Percentiles rank a stretch among this genome's conserved stretches.
These are phyloP conservation scores for Coniochaeta hoffmannii DNA, from an alignment of 2,329 filamentous ascomycete genomes.

Conservation along the genomic window DNA sequence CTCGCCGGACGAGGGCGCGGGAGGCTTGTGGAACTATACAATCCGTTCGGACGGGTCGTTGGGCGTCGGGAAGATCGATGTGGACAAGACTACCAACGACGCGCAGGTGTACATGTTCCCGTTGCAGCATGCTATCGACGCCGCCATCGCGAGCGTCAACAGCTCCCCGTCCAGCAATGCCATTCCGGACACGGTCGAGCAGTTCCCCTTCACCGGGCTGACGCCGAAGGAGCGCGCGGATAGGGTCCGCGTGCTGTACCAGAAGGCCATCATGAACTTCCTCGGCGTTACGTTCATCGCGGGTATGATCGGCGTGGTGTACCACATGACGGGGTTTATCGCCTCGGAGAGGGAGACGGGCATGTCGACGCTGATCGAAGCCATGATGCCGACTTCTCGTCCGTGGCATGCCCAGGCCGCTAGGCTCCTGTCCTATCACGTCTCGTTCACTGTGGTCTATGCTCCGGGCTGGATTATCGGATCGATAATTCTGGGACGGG, in stretches of 20 bases:
- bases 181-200: slow-evolving; percentile 40
- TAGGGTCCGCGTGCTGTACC: slow-evolving; percentile 61
- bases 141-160: slow-evolving; percentile 49
- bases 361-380: slow-evolving; percentile 82
- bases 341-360: slow-evolving; percentile 80
- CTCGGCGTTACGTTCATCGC: slow-evolving; percentile 74
- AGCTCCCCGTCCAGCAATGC: background rate
- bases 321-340: slow-evolving; percentile 80
- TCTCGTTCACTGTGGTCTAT: slow-evolving; percentile 75
- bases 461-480: slow-evolving; percentile 76
- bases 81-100: slow-evolving; percentile 61
- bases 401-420: slow-evolving; percentile 72
- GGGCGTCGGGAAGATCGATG: slow-evolving; percentile 55
- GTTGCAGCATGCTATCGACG: slow-evolving; percentile 71
- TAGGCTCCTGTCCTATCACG: slow-evolving; percentile 69
- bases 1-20: slow-evolving; percentile 63
- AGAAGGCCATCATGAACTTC: slow-evolving; percentile 65
- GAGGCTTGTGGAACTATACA: slow-evolving; percentile 77
- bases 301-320: slow-evolving; percentile 72
- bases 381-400: slow-evolving; percentile 75
- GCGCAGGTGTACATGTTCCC: slow-evolving; percentile 72
- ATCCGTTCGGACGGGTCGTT: slow-evolving; percentile 69
- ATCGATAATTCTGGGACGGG: slow-evolving; percentile 53
- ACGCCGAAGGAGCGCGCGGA: slow-evolving; percentile 60
- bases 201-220: slow-evolving; percentile 70